Conservation (phyloP, 352 stramenopile genomes). For the Phytophthora colocasiae region DNA sequence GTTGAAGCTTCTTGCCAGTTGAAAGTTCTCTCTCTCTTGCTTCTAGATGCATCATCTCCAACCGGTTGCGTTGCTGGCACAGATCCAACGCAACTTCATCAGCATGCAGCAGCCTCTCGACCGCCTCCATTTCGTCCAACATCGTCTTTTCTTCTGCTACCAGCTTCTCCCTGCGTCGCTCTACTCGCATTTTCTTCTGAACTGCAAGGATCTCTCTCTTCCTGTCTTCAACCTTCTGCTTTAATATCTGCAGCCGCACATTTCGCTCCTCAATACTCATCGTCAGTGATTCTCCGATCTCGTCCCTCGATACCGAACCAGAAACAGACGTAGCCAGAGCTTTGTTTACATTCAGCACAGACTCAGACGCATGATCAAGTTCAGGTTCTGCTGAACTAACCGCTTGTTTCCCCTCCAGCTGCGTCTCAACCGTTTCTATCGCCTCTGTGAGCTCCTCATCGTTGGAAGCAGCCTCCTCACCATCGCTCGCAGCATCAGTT, state of each 20-base stretch:
- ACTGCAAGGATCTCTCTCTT: conserved; percentile 51
- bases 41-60: conserved; percentile 56
- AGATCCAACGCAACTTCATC: conserved; percentile 55
- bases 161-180: conserved; percentile 56
- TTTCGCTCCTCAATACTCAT: conserved; percentile 77
- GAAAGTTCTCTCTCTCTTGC: conserved; percentile 31
- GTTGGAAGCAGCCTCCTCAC: background rate
- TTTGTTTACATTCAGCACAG: conserved; percentile 10
- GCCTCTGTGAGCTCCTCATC: conserved; percentile 24
- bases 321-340: conserved; percentile 14
- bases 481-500: background rate
- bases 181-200: conserved; percentile 59
- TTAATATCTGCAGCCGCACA: conserved; percentile 56
- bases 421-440: conserved; percentile 12
- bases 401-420: conserved; percentile 9
- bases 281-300: conserved; percentile 49
- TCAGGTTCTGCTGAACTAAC: background rate
- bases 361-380: background rate
- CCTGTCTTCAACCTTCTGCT: conserved; percentile 44
- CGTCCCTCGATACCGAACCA: conserved; percentile 29
- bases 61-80: conserved; percentile 50
- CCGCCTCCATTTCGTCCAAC: conserved; percentile 54
- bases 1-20: background rate
- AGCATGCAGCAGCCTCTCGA: conserved; percentile 44
- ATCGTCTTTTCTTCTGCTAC: conserved; percentile 50